Base-by-base conservation (phyloP, 768 basidiomycete species). In the Leucocoprinus birnbaumii region DNA sequence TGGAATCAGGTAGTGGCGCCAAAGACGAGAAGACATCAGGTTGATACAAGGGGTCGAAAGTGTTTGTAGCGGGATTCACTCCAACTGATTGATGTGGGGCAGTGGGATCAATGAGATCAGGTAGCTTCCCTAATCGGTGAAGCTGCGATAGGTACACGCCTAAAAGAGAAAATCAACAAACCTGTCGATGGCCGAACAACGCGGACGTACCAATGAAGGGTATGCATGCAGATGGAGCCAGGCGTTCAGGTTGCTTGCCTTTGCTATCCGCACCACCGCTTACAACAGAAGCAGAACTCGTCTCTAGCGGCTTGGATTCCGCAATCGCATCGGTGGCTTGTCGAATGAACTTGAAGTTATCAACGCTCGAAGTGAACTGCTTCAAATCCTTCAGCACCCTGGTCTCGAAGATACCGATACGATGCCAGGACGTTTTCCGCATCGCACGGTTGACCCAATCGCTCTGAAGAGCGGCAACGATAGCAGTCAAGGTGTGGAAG, bases 81-180 rank as follows among this genome's bases (percentile, higher is more conserved):
- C 79, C 76, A 13, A 92, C 85, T 0, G 78, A 71, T 56, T 84
- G 82, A 61, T 84, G 78, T 4, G 91, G 90, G 0, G 87, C 81
- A 8, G 89, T 91, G 3, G 91, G 91, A 64, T 94, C 91, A 57
- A 94, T 85, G 42, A 92, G 69, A 59, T 91, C 88, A 1, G 91
- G 91, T 2, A 94, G 76, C 58, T 75, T 79, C 67, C 78, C 82
- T 59, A 83, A 78, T 1, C 79, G 79, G 56, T 82, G 73, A 7
- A 94, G 72, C 61, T 88, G 87, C 2, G 87, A 81, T 5, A 94
- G 75, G 64, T 94, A 94, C 37, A 90, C 75, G 48, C 90, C 91
- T 90, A 57, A 18, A 53, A n/a, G 53, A 63, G 42, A 54, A 18
- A 21, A 26, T 53, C 34, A 51, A 35, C 11, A 52, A 21, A n/a